Percentiles rank a stretch among this genome's conserved stretches.
Evolutionary conservation across 331 rosid species (phyloP).

Genomic region (Phaseolus coccineus): DNA sequence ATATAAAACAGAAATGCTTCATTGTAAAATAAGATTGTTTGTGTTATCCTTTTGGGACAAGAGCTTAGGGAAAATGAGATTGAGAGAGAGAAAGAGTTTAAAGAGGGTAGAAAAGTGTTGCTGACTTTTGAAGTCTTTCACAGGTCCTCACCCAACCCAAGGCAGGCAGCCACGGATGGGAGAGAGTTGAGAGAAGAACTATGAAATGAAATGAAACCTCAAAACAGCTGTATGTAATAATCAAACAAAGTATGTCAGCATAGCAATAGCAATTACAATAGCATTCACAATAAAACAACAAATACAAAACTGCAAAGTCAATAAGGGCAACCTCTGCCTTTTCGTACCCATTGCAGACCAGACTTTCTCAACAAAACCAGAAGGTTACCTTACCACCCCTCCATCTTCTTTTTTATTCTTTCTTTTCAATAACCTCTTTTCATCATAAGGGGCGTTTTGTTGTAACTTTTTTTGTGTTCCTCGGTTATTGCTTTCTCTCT

Average conservation of each 20-base stretch:
- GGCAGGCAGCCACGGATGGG: background rate
- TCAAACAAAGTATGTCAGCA: conserved; percentile 45
- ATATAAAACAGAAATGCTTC: background rate
- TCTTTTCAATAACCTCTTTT: conserved; percentile 33
- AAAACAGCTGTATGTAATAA: conserved; percentile 55
- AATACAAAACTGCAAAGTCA: conserved; percentile 63
- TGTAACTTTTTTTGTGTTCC: conserved; percentile 39
- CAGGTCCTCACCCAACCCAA: conserved; percentile 13
- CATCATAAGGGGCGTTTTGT: conserved; percentile 16
- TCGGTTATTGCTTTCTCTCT: too few relatives aligned
- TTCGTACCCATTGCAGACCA: conserved; percentile 54
- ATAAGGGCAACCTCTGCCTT: conserved; percentile 64
- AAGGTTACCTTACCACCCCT: conserved; percentile 33
- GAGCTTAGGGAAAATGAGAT: background rate
- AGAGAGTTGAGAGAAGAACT: conserved; percentile 39
- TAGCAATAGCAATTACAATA: background rate
- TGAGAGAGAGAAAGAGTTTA: background rate
- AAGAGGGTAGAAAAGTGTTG: conserved; percentile 37
- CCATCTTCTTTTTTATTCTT: conserved; percentile 27
- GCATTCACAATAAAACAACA: background rate
- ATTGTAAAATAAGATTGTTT: background rate
- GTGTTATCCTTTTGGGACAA: conserved; percentile 13
- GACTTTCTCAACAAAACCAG: conserved; percentile 47
- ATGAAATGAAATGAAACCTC: conserved; percentile 39
- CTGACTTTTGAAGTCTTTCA: conserved; percentile 56